These are phyloP conservation scores for Rutstroemia sp. DNA, from an alignment of 2,329 filamentous ascomycete genomes.

Conservation along the genomic window DNA sequence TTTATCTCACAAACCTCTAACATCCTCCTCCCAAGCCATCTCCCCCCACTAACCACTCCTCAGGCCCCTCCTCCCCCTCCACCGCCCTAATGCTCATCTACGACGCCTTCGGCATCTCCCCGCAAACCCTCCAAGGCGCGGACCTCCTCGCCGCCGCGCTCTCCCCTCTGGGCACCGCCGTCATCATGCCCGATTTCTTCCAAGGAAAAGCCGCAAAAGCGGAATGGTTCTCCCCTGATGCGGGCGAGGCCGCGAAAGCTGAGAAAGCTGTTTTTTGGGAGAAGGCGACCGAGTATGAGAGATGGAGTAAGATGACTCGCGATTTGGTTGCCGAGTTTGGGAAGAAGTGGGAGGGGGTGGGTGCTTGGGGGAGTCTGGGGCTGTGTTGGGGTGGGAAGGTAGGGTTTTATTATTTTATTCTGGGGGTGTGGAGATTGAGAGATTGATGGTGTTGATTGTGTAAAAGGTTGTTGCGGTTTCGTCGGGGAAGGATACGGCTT, in stretches of 20 bases:
- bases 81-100: slow-evolving; percentile 52
- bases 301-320: slow-evolving; percentile 26
- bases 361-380: slow-evolving; percentile 32
- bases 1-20: neutral
- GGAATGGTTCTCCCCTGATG: slow-evolving; percentile 41
- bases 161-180: slow-evolving; percentile 38
- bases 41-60: neutral
- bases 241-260: slow-evolving; percentile 41
- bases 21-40: neutral
- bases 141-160: slow-evolving; percentile 53
- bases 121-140: slow-evolving; percentile 62
- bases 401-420: no score
- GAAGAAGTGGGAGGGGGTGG: slow-evolving; percentile 44
- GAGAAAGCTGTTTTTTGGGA: slow-evolving; percentile 7
- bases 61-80: slow-evolving; percentile 36
- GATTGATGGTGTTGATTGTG: no score
- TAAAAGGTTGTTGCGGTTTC: slow-evolving; percentile 17
- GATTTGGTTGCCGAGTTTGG: slow-evolving; percentile 20
- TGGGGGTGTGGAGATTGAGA: no score
- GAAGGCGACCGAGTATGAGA: neutral
- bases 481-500: slow-evolving; percentile 15
- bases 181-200: slow-evolving; percentile 90
- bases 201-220: slow-evolving; percentile 45
- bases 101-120: slow-evolving; percentile 63
- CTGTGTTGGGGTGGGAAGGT: slow-evolving; percentile 28